A percentile compares a stretch with the other conserved stretches of the same genome.
These are phyloP conservation scores for Coemansia sp. DNA, from an alignment of 192 early-diverging fungal species.

Conservation along the genomic window DNA sequence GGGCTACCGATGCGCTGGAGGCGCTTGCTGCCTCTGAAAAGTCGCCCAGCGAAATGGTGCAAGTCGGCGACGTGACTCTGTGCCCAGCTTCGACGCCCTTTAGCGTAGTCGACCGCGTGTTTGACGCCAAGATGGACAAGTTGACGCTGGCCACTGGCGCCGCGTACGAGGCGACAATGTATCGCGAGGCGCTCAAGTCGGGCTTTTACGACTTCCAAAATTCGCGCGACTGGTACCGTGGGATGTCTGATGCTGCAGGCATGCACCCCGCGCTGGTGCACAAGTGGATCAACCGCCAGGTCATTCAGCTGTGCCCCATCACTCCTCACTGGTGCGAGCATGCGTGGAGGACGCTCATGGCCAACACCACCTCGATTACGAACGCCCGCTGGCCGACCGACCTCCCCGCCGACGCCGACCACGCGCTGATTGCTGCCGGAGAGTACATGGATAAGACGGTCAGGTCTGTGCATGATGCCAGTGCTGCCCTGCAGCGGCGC, in stretches of 20 bases:
- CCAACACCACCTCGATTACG: constrained; percentile 73
- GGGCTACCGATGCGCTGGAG: constrained; percentile 76
- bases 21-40: constrained; percentile 57
- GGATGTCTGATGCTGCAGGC: constrained; percentile 66
- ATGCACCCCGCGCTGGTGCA: constrained; percentile 88
- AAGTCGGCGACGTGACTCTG: constrained; percentile 44
- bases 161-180: constrained; percentile 80
- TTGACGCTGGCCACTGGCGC: constrained; percentile 67
- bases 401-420: constrained; percentile 66
- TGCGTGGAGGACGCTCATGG: constrained; percentile 80
- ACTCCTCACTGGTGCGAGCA: constrained; percentile 95
- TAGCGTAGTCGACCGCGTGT: constrained; percentile 78
- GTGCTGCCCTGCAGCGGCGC: constrained; percentile 57
- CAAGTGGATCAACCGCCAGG: constrained; percentile 84
- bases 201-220: constrained; percentile 90
- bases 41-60: constrained; percentile 42
- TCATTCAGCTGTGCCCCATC: constrained; percentile 85
- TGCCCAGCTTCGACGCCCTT: constrained; percentile 63
- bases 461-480: constrained; percentile 79
- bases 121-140: constrained; percentile 87
- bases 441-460: constrained; percentile 80
- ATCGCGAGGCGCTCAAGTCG: constrained; percentile 90
- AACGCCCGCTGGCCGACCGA: constrained; percentile 68
- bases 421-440: constrained; percentile 70
- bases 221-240: constrained; percentile 88